phyloP scores from a whole-genome alignment of 345 rosid species.

The Gossypium mustelinum region DNA sequence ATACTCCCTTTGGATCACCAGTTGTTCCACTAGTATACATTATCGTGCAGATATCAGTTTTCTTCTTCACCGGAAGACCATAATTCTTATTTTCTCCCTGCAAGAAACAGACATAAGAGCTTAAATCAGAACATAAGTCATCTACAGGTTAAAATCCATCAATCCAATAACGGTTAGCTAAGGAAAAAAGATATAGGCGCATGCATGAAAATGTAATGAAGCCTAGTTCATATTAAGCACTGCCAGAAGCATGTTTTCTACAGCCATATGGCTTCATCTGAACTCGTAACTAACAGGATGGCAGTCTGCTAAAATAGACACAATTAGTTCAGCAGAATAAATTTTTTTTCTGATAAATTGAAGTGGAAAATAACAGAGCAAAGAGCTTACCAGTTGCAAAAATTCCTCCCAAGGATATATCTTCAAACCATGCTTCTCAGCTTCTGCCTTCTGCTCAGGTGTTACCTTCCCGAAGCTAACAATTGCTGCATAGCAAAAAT shows the following conservation, averaged over 20 bases:
- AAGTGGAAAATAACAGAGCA: constrained; percentile 3
- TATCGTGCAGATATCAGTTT: constrained; percentile 81
- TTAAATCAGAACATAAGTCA: constrained; percentile 14
- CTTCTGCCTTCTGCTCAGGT: constrained; percentile 54
- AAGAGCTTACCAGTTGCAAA: constrained; percentile 57
- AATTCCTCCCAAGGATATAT: constrained; percentile 84
- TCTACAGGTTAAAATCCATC: background rate
- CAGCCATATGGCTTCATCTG: background rate
- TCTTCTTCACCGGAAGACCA: constrained; percentile 79
- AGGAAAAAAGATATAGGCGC: background rate
- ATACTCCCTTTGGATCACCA: constrained; percentile 97
- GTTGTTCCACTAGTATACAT: constrained; percentile 99
- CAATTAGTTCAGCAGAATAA: background rate
- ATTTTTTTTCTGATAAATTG: background rate
- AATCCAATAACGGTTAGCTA: background rate
- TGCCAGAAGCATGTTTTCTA: background rate
- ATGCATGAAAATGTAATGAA: background rate
- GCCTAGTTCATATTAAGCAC: background rate
- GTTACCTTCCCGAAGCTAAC: constrained; percentile 91
- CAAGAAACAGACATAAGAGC: constrained; percentile 15
- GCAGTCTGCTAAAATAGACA: background rate
- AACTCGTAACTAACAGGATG: constrained; percentile 7
- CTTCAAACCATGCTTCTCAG: constrained; percentile 54
- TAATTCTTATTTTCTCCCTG: constrained; percentile 68
- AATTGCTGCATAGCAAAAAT: constrained; percentile 51